phyloP scores from a whole-genome alignment of 164 flowering plant species.

The Annona squamosa region DNA sequence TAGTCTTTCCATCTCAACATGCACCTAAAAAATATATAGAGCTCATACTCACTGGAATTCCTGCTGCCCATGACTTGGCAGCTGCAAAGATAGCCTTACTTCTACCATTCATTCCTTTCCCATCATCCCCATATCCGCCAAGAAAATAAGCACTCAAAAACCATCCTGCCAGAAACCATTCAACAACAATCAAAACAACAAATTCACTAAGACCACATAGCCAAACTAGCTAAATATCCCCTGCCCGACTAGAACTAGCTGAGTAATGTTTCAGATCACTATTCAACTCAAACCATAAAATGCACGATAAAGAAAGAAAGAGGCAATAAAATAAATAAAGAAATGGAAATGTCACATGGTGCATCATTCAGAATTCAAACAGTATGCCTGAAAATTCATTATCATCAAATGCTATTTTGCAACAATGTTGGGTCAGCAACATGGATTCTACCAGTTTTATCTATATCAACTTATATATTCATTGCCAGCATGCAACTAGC shows the following conservation, averaged over 20 bases:
- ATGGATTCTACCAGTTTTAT: too few relatives aligned
- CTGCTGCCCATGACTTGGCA: constrained; percentile 80
- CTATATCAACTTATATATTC: too few relatives aligned
- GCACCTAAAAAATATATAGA: neutral
- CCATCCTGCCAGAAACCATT: constrained; percentile 55
- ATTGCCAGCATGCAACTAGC: too few relatives aligned
- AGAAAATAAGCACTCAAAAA: constrained; percentile 83
- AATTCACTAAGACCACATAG: neutral
- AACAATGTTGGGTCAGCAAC: too few relatives aligned
- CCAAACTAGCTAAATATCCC: neutral
- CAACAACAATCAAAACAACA: constrained; percentile 3
- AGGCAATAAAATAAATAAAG: too few relatives aligned
- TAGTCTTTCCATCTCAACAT: neutral
- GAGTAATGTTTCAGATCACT: neutral
- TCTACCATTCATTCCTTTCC: constrained; percentile 69
- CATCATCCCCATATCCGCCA: constrained; percentile 86
- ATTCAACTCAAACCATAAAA: neutral
- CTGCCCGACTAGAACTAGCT: neutral
- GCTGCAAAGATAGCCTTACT: constrained; percentile 60
- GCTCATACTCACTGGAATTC: constrained; percentile 67
- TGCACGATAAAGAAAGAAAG: too few relatives aligned
- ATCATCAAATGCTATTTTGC: too few relatives aligned
- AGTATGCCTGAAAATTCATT: too few relatives aligned
- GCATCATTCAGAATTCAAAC: too few relatives aligned
- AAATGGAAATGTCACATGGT: too few relatives aligned